These are phyloP conservation scores for Trichoderma sp. DNA, from an alignment of 2,329 filamentous ascomycete species.

Conservation along the genomic window DNA sequence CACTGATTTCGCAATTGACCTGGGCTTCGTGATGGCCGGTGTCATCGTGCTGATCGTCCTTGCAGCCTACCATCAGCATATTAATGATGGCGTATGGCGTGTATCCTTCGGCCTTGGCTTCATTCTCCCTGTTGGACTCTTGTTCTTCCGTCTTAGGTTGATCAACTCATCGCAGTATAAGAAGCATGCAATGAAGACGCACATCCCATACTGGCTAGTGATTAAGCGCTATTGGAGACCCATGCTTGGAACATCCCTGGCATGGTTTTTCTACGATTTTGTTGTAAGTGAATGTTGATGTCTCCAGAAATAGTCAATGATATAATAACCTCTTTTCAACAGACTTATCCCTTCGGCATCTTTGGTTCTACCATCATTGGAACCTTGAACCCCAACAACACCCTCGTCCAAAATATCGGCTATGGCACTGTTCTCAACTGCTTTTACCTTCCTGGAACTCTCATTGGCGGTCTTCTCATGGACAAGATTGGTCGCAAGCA, in stretches of 20 bases:
- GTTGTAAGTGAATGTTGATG: slow-evolving; percentile 19
- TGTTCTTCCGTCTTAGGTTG: slow-evolving; percentile 54
- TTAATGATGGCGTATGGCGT: slow-evolving; percentile 44
- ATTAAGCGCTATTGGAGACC: slow-evolving; percentile 42
- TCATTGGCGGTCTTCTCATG: slow-evolving; percentile 41
- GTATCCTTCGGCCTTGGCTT: slow-evolving; percentile 32
- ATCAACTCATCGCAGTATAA: slow-evolving; percentile 46
- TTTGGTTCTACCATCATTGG: slow-evolving; percentile 28
- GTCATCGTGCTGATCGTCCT: slow-evolving; percentile 47
- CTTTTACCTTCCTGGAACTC: slow-evolving; percentile 26
- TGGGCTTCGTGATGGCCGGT: slow-evolving; percentile 39
- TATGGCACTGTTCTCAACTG: slow-evolving; percentile 27
- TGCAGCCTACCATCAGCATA: slow-evolving; percentile 34
- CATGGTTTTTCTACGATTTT: slow-evolving; percentile 46
- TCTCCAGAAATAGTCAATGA: too few relatives aligned
- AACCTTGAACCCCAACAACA: slow-evolving; percentile 15
- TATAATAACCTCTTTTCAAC: not conserved
- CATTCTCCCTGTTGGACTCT: slow-evolving; percentile 40
- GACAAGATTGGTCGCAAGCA: slow-evolving; percentile 39
- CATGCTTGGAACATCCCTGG: slow-evolving; percentile 50
- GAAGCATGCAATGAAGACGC: slow-evolving; percentile 29
- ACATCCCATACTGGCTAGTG: slow-evolving; percentile 29
- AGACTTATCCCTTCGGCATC: slow-evolving; percentile 29
- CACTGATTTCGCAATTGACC: slow-evolving; percentile 41
- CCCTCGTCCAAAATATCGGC: slow-evolving; percentile 26